These are phyloP conservation scores for Aspergillus versicolor DNA, from an alignment of 2,329 filamentous ascomycete genomes.

Conservation along the genomic window DNA sequence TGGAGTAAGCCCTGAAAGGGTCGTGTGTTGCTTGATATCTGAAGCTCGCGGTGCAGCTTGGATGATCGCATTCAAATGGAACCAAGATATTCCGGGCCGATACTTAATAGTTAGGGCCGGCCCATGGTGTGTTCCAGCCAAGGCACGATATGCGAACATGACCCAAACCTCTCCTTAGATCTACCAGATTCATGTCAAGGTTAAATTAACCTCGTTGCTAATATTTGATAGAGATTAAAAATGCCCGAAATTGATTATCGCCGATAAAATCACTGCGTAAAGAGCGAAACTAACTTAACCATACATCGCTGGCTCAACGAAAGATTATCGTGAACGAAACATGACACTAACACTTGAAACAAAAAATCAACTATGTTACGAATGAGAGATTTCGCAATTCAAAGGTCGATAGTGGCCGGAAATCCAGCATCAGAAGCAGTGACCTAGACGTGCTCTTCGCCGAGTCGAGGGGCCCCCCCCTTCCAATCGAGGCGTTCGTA, in stretches of 20 bases:
- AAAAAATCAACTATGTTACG: neutral
- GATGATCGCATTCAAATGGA: constrained; percentile 4
- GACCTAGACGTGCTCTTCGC: constrained; percentile 44
- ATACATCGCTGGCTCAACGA: constrained; percentile 1
- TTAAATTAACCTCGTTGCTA: neutral
- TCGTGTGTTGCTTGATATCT: neutral
- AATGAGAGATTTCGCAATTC: neutral
- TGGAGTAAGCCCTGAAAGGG: neutral
- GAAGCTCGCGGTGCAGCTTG: neutral
- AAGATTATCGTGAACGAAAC: neutral
- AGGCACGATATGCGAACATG: neutral
- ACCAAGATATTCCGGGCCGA: constrained; percentile 9
- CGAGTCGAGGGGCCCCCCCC: constrained; percentile 62
- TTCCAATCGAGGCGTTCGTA: constrained; percentile 87
- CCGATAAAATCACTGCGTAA: neutral
- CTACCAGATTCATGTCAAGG: neutral
- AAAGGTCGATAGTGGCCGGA: neutral
- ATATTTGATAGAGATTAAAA: neutral
- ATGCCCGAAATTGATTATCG: neutral
- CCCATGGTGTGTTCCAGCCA: neutral
- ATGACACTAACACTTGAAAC: neutral
- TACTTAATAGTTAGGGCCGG: too few relatives aligned
- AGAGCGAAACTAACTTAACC: neutral
- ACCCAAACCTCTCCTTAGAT: too few relatives aligned
- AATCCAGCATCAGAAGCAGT: constrained; percentile 1